Base-by-base conservation (phyloP, 371 early-diverging fungal species). In the Phascolomyces articulosus region DNA sequence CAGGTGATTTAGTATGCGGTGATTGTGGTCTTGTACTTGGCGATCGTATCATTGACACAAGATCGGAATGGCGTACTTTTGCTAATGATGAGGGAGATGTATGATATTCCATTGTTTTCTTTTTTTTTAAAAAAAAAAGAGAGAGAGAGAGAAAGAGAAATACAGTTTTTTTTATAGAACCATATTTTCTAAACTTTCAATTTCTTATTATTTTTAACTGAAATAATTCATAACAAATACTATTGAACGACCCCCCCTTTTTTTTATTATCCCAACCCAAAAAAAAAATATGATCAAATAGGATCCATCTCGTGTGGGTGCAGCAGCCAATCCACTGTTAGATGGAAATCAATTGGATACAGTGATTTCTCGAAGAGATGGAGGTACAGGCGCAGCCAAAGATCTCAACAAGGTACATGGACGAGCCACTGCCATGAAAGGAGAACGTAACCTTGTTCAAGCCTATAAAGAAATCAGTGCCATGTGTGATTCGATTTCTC, bases 41-140 rank as follows among this genome's bases (percentile, higher is more conserved):
- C 44, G 93, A 97, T 78, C 88, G 98, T 56, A 96, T 99, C 64
- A 97, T 99, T 60, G 99, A 99, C 79, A 98, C 99, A 13, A 87
- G 98, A 23, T 94, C 96, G 8, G 99, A 99, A 78, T 99, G 99
- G 99, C 91, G 99, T 68, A 98, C 97, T 0, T 99, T 99, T 83
- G 90, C 93, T 51, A 95, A 96, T 79, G 96, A 95, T 67, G 95
- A 92, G 67, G 94, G 93, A 55, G 96, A 95, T 73, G 82, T 82
- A 82, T 70, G 79, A 75, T 23, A 13, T 31, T 60, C 40, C 31
- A 49, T 51, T 68, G 27, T 67, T 54, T 62, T 40, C 49, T 58
- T 47, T 40, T 59, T 11, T 18, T 24, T 60, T 54, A 54, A 54
- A 10, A 54, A 55, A 11, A 34, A 31, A 34, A 34, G 34, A 34